A percentile compares a stretch with the other conserved stretches of the same genome.
Conservation (phyloP, 2,329 filamentous ascomycete genomes). For the Curvularia verruculosa region DNA sequence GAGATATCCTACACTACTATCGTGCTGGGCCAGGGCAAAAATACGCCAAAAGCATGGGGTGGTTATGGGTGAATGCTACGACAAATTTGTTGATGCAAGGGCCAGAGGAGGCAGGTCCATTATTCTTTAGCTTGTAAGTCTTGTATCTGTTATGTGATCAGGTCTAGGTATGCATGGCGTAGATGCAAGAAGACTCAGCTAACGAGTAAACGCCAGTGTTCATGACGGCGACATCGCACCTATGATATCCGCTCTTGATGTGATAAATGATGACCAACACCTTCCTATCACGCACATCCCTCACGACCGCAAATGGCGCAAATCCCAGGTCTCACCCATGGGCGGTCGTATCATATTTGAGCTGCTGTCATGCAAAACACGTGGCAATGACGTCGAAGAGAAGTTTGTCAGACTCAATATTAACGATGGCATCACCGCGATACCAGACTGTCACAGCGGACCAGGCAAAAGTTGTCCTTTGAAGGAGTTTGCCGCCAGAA, state of each 20-base stretch:
- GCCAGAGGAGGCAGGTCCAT: slow-evolving; percentile 47
- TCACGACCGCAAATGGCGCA: slow-evolving; percentile 58
- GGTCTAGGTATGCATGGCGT: background rate
- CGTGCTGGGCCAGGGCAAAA: slow-evolving; percentile 63
- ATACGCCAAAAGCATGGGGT: slow-evolving; percentile 62
- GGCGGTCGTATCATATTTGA: slow-evolving; percentile 63
- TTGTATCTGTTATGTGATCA: background rate
- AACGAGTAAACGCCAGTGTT: slow-evolving; percentile 44
- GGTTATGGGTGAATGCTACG: slow-evolving; percentile 65
- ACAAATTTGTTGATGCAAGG: slow-evolving; percentile 56
- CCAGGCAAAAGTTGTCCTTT: slow-evolving; percentile 58
- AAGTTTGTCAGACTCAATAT: slow-evolving; percentile 61
- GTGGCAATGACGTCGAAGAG: background rate
- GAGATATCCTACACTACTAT: slow-evolving; percentile 65
- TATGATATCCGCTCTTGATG: slow-evolving; percentile 59
- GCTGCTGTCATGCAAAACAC: slow-evolving; percentile 51
- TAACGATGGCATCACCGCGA: slow-evolving; percentile 62
- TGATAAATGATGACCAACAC: slow-evolving; percentile 53
- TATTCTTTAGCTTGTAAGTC: slow-evolving; percentile 64
- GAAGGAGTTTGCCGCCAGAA: slow-evolving; percentile 50
- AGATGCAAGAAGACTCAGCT: background rate
- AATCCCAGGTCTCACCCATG: slow-evolving; percentile 64
- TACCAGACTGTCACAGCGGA: slow-evolving; percentile 56
- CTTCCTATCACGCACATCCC: slow-evolving; percentile 57
- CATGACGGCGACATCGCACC: slow-evolving; percentile 66